These are phyloP conservation scores for Conticribra weissflogii DNA, from an alignment of 108 stramenopile genomes.

Conservation along the genomic window DNA sequence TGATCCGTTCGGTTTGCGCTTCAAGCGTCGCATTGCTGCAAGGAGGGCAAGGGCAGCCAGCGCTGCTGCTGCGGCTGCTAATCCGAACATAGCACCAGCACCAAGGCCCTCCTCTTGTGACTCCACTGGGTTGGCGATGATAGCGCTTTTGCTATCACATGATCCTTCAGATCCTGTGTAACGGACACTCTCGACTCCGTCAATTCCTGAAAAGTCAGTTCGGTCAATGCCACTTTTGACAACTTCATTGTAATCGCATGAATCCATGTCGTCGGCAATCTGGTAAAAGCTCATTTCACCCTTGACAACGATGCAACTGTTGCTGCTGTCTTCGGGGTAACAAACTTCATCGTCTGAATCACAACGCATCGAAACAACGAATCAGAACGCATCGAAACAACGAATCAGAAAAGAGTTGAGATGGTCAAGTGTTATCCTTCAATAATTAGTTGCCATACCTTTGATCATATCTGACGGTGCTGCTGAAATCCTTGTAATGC, in stretches of 20 bases:
- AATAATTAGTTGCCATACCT: constrained; percentile 27
- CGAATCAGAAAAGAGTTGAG: no score
- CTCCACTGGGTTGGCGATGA: constrained; percentile 5
- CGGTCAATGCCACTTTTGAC: constrained; percentile 32
- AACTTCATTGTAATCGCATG: constrained; percentile 12
- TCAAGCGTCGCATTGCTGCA: constrained; percentile 9
- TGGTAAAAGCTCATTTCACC: constrained; percentile 29
- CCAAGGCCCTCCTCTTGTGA: constrained; percentile 14
- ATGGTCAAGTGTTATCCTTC: no score
- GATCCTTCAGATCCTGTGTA: constrained; percentile 11
- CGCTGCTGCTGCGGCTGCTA: constrained; percentile 13
- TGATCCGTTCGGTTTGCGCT: constrained; percentile 15
- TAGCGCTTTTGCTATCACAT: constrained; percentile 2
- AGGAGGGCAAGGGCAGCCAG: constrained; percentile 26
- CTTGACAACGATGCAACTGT: constrained; percentile 17
- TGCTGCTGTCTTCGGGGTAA: constrained; percentile 1
- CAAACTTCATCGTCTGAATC: constrained; percentile 38
- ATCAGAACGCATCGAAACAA: no score
- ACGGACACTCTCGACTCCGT: constrained; percentile 29
- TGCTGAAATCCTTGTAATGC: constrained; percentile 27
- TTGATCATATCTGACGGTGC: constrained; percentile 26
- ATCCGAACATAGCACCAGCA: constrained; percentile 17
- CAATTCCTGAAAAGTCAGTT: constrained; percentile 25
- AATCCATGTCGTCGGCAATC: constrained; percentile 5
- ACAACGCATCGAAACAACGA: no score